Percentiles rank a stretch among this genome's conserved stretches.
Evolutionary conservation across 371 early-diverging fungal species (phyloP).

Genomic region (Syncephalis fuscata): DNA sequence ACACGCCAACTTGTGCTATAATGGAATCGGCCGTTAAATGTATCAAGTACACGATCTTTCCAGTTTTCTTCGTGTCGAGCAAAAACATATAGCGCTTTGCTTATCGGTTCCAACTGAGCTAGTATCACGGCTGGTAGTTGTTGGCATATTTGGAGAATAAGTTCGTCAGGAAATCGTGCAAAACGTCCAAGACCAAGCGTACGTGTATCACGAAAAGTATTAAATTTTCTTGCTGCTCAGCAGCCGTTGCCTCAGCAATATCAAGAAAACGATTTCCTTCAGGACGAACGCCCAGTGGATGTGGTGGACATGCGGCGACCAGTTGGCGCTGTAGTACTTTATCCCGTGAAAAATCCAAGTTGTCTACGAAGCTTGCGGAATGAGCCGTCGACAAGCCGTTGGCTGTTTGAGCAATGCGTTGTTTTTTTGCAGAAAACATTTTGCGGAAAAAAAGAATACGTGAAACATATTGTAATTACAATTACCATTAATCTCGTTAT

Average conservation of each 20-base stretch:
- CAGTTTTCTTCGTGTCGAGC: conserved; percentile 31
- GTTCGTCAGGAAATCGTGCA: conserved; percentile 21
- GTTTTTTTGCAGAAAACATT: not conserved
- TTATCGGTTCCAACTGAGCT: conserved; percentile 16
- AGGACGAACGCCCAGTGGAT: conserved; percentile 41
- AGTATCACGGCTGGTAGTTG: conserved; percentile 14
- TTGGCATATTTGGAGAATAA: conserved; percentile 18
- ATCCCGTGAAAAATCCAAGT: not conserved
- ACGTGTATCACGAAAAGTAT: no score
- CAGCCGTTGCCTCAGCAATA: conserved; percentile 7
- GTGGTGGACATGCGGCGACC: conserved; percentile 3
- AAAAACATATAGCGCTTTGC: conserved; percentile 24
- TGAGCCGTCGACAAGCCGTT: no score
- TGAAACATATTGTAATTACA: no score
- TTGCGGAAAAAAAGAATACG: no score
- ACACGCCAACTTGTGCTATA: conserved; percentile 27
- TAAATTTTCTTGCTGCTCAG: not conserved
- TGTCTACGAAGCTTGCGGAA: not conserved
- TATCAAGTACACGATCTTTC: conserved; percentile 20
- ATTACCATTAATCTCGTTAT: no score
- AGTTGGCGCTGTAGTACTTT: not conserved
- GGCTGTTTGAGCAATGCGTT: not conserved
- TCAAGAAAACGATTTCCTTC: conserved; percentile 33
- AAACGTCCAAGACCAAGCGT: conserved; percentile 23
- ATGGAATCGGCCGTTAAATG: conserved; percentile 24